Evolutionary conservation across 495 filamentous ascomycete species (phyloP).

Genomic region (Pyronema omphalodes): DNA sequence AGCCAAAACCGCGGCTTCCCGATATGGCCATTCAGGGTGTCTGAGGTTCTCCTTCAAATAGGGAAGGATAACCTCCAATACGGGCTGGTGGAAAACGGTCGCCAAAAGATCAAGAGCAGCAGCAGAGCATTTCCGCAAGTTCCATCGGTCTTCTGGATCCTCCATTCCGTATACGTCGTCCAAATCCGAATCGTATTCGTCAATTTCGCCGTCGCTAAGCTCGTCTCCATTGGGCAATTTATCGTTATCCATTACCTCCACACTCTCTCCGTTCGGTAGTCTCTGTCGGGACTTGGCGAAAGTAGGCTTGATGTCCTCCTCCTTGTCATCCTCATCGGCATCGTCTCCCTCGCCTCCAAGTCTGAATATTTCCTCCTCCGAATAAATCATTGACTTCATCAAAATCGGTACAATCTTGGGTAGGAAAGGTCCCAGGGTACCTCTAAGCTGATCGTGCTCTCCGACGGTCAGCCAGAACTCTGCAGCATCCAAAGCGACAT

Average conservation of each 20-base stretch:
- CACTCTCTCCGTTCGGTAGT: conserved; percentile 29
- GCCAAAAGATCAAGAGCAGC: conserved; percentile 90
- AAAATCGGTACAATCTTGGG: conserved; percentile 76
- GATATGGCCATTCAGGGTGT: conserved; percentile 75
- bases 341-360: conserved; percentile 71
- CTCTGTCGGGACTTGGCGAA: conserved; percentile 61
- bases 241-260: conserved; percentile 21
- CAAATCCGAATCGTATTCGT: conserved; percentile 56
- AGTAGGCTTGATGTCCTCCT: conserved; percentile 78
- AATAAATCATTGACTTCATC: conserved; percentile 89
- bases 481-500: conserved; percentile 82
- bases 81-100: conserved; percentile 65
- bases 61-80: conserved; percentile 80
- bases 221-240: conserved; percentile 39
- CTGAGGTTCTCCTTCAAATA: conserved; percentile 81
- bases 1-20: conserved; percentile 87
- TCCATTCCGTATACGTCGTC: conserved; percentile 33
- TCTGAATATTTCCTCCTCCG: conserved; percentile 74
- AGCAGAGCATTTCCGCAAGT: conserved; percentile 89
- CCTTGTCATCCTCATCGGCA: conserved; percentile 77
- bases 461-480: conserved; percentile 95
- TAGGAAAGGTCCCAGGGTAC: conserved; percentile 55
- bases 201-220: conserved; percentile 77
- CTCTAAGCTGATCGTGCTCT: conserved; percentile 62
- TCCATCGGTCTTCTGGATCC: conserved; percentile 88